Percentiles rank a stretch among this genome's conserved stretches.
phyloP scores from a whole-genome alignment of 345 rosid species.

The Citrus hindsii region DNA sequence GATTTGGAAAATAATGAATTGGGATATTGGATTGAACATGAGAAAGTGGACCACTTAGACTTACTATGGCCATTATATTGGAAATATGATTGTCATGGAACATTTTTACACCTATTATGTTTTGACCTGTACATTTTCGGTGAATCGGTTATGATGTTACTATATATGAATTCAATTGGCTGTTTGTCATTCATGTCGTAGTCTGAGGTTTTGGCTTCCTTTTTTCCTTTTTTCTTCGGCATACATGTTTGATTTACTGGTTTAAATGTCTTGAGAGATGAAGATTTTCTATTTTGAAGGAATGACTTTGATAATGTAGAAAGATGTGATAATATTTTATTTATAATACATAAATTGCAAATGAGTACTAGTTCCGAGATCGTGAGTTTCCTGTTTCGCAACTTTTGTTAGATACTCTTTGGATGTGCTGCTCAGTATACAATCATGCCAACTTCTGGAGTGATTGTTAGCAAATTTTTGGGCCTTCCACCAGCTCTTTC shows the following conservation, averaged over 20 bases:
- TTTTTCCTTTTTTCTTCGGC: not conserved
- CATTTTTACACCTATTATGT: not conserved
- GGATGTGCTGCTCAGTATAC: conserved; percentile 63
- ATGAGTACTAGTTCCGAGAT: not conserved
- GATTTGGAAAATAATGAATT: not conserved
- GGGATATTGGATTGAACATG: not conserved
- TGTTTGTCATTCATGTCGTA: not conserved
- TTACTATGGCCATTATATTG: not conserved
- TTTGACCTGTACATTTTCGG: not conserved
- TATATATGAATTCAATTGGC: not conserved
- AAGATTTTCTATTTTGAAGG: not conserved
- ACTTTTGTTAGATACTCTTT: conserved; percentile 49
- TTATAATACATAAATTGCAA: not conserved
- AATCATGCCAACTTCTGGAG: conserved; percentile 54
- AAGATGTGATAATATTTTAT: not conserved
- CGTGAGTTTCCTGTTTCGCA: not conserved
- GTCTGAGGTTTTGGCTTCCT: not conserved
- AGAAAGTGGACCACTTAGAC: not conserved
- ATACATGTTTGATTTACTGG: not conserved
- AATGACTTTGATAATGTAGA: not conserved
- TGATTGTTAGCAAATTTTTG: conserved; percentile 43
- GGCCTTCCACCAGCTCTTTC: conserved; percentile 61
- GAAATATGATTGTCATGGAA: not conserved
- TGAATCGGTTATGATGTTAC: not conserved
- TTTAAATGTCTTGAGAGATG: not conserved